Percentiles rank a stretch among this genome's conserved stretches.
phyloP scores from a whole-genome alignment of 176 grass and related monocot species.

The Panicum miliaceum region DNA sequence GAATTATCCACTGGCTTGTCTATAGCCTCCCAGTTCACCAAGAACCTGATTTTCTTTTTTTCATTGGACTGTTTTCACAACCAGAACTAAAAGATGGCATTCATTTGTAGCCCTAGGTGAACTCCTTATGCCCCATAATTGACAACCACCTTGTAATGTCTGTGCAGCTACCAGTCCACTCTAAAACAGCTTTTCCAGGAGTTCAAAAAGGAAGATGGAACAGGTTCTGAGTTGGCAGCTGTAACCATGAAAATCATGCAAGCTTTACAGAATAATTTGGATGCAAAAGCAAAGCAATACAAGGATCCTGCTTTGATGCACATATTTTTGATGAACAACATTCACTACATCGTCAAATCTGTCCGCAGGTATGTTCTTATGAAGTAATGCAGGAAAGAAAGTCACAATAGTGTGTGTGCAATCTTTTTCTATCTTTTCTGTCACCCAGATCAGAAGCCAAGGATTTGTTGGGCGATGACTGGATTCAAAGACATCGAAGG shows the following conservation, averaged over 20 bases:
- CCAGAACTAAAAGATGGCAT: background rate
- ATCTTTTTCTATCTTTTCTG: conserved; percentile 17
- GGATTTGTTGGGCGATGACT: conserved; percentile 94
- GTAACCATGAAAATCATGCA: conserved; percentile 97
- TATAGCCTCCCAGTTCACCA: background rate
- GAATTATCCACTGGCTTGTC: conserved; percentile 2
- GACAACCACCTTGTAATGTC: conserved; percentile 22
- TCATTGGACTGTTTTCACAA: conserved; percentile 23
- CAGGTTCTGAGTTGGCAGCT: conserved; percentile 74
- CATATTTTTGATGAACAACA: conserved; percentile 99
- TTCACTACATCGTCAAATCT: conserved; percentile 94
- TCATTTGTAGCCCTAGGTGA: conserved; percentile 15
- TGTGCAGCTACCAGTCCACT: conserved; percentile 86
- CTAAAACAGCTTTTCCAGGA: conserved; percentile 95
- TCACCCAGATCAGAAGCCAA: conserved; percentile 83
- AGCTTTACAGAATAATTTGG: conserved; percentile 92
- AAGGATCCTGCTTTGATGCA: conserved; percentile 85
- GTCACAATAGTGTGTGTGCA: background rate
- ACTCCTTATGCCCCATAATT: conserved; percentile 12
- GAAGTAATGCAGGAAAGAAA: conserved; percentile 14
- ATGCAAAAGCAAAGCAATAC: conserved; percentile 93
- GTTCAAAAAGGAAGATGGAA: conserved; percentile 79
- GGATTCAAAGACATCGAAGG: conserved; percentile 95
- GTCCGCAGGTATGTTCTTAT: conserved; percentile 71
- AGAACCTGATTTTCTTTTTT: background rate